Conservation (phyloP, 768 basidiomycete genomes). For the Suillus fuscotomentosus region DNA sequence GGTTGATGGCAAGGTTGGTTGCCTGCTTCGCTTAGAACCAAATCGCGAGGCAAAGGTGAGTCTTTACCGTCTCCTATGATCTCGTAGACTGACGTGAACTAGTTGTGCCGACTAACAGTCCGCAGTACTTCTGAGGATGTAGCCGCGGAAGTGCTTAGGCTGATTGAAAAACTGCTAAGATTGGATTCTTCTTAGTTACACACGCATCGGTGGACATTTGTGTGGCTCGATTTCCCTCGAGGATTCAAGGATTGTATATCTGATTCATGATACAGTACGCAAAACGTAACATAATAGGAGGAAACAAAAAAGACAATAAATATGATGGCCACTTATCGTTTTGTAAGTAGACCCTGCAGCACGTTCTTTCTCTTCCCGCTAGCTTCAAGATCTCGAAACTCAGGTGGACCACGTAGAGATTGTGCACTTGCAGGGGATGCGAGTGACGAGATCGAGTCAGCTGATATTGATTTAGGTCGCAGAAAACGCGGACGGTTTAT, state of each 20-base stretch:
- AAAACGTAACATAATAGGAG: constrained; percentile 16
- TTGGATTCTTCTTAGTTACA: constrained; percentile 17
- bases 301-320: constrained; percentile 7
- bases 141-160: constrained; percentile 63
- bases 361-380: constrained; percentile 36
- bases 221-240: constrained; percentile 1
- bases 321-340: constrained; percentile 26
- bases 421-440: constrained; percentile 10
- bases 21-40: constrained; percentile 88
- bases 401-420: constrained; percentile 7
- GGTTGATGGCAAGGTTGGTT: constrained; percentile 92
- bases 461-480: constrained; percentile 53
- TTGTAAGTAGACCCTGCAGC: constrained; percentile 38
- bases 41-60: constrained; percentile 93
- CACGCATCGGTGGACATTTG: not conserved
- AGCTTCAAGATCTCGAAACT: constrained; percentile 18
- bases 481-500: constrained; percentile 23
- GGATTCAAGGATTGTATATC: constrained; percentile 14
- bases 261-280: constrained; percentile 24
- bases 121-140: constrained; percentile 95
- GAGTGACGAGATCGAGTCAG: constrained; percentile 49
- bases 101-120: constrained; percentile 92
- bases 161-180: constrained; percentile 41
- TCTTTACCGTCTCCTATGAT: constrained; percentile 3
- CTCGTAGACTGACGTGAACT: constrained; percentile 7